Evolutionary conservation across 768 basidiomycete species (phyloP).

Genomic region (Mycena kentingensis): DNA sequence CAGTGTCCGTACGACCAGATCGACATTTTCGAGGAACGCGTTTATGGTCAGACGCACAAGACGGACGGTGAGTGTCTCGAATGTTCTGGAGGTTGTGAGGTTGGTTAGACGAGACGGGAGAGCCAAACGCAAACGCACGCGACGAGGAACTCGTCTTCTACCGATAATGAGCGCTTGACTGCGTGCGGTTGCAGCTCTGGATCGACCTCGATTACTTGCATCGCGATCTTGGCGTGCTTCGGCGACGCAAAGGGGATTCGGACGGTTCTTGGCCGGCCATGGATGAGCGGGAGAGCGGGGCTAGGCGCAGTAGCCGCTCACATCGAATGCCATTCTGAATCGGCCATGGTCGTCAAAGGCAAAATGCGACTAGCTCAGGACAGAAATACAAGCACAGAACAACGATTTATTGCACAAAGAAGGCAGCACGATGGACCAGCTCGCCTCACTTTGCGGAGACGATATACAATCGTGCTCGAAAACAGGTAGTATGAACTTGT

Average conservation of each 20-base stretch:
- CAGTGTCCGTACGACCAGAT: conserved; percentile 81
- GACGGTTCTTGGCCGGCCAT: conserved; percentile 49
- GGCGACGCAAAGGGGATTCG: conserved; percentile 75
- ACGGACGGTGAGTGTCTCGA: conserved; percentile 78
- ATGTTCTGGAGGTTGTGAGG: conserved; percentile 49
- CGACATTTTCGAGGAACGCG: conserved; percentile 86
- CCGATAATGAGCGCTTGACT: conserved; percentile 69
- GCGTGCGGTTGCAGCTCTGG: conserved; percentile 78
- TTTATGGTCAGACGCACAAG: conserved; percentile 84
- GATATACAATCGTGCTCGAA: conserved; percentile 20
- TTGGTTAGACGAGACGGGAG: not conserved
- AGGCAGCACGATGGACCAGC: conserved; percentile 20
- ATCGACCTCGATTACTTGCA: conserved; percentile 85
- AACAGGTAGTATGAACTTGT: conserved; percentile 8
- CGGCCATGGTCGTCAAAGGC: conserved; percentile 14
- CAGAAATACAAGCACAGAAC: not conserved
- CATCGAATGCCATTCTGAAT: conserved; percentile 30
- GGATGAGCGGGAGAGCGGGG: conserved; percentile 17
- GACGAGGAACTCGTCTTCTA: conserved; percentile 68
- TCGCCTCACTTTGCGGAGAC: conserved; percentile 20
- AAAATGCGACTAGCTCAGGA: not conserved
- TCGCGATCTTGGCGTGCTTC: conserved; percentile 79
- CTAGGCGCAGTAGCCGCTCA: conserved; percentile 11
- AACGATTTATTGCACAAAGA: conserved; percentile 20
- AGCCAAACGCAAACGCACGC: conserved; percentile 57